Evolutionary conservation across 768 basidiomycete genomes (phyloP), one percentile per base, ranked within the genome.

Genomic region (Psilocybe cubensis): DNA sequence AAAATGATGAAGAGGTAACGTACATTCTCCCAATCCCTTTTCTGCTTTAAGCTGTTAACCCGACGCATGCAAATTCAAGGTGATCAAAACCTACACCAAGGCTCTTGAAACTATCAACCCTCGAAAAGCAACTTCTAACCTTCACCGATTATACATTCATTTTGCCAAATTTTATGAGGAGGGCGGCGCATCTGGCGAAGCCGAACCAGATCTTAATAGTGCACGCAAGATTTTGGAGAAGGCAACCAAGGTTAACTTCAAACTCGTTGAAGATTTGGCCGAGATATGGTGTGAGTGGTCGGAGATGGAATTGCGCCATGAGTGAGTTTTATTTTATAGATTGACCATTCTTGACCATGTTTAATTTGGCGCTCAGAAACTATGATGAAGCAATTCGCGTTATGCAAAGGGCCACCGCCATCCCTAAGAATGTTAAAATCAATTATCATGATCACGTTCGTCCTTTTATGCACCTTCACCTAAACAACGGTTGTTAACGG

Each of bases 281-380:
- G 97, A 98, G 71, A 84, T 98, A 12, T 99, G 97, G 97, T 98
- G 96, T 66, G 97, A 98, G 74, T 98, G 97, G 96, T 87, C 97
- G 6, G 97, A 99, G 74, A 87, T 98, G 89, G 97, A 99, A 70
- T 81, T 98, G 48, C 86, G 96, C 41, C 89, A 95, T 48, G 96
- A 96, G 96, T 96, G 75, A 66, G 92, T 81, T 44, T 23, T 31
- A 17, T 25, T 11, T 25, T 17, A 11, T 52, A 14, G 10, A 9
- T 10, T 5, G 35, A 18, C 7, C 3, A 3, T 21, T n/a, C 11
- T 60, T 4, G 59, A 51, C 18, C 40, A n/a, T 47, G n/a, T n/a
- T 9, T 21, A 11, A 17, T 25, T n/a, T 21, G 67, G 5, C 35
- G n/a, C 12, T 11, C 35, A 98, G 96, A 62, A 97, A 97, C 68